phyloP scores from a whole-genome alignment of 2,329 filamentous ascomycete species.

The Bertia moriformis region DNA sequence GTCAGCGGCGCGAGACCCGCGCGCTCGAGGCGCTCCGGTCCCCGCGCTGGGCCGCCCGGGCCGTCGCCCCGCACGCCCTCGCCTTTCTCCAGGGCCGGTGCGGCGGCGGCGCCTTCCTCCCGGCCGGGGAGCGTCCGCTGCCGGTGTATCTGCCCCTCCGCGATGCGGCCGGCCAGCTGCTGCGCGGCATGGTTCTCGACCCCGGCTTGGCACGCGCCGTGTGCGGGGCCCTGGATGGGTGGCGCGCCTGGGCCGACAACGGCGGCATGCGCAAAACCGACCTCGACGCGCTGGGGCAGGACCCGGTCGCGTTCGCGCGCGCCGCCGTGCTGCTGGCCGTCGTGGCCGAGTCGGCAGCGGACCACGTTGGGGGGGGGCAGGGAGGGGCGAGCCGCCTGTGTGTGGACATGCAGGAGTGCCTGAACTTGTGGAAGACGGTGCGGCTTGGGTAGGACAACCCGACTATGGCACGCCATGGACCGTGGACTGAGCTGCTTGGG shows the following conservation, averaged over 20 bases:
- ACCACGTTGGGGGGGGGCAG: too few species aligned
- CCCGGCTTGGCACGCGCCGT: conserved; percentile 23
- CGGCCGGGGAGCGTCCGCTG: conserved; percentile 9
- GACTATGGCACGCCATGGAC: too few species aligned
- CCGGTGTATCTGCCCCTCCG: conserved; percentile 14
- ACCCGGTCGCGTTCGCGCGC: conserved; percentile 26
- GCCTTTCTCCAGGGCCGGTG: conserved; percentile 30
- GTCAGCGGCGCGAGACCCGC: conserved; percentile 27
- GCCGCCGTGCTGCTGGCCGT: conserved; percentile 30
- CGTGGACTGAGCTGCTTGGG: too few species aligned
- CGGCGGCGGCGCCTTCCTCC: conserved; percentile 7
- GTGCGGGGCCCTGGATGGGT: conserved; percentile 29
- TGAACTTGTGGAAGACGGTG: conserved; percentile 36
- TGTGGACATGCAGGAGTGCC: conserved; percentile 37
- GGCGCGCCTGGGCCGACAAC: conserved; percentile 38
- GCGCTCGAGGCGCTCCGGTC: conserved; percentile 34
- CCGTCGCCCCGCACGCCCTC: conserved; percentile 27
- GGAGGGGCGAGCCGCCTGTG: conserved; percentile 30
- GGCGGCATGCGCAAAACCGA: conserved; percentile 35
- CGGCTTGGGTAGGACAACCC: conserved; percentile 28
- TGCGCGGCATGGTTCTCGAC: conserved; percentile 37
- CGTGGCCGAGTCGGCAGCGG: conserved; percentile 27
- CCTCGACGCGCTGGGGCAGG: conserved; percentile 19
- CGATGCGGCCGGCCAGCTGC: conserved; percentile 26
- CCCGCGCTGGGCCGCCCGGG: conserved; percentile 32